Evolutionary conservation across 257 asterid species (phyloP).

Genomic region (Capsicum baccatum): DNA sequence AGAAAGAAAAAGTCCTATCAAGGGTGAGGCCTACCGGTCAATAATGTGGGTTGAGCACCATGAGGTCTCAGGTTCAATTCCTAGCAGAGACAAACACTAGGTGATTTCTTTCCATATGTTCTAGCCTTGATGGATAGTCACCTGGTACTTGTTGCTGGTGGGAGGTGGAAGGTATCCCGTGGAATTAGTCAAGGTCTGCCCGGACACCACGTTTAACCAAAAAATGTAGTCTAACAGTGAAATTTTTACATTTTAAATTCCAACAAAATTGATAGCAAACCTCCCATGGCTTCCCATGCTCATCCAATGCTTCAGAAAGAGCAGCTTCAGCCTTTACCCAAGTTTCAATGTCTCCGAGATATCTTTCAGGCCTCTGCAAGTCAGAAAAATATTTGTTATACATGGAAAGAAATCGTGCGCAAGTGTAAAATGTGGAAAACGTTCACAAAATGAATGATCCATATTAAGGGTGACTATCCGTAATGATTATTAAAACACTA

Average conservation of each 20-base stretch:
- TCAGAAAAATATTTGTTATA: slow-evolving; percentile 16
- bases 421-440: slow-evolving; percentile 12
- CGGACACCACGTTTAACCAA: too few relatives aligned
- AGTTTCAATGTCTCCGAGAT: slow-evolving; percentile 73
- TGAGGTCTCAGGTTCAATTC: too few relatives aligned
- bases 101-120: too few relatives aligned
- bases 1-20: too few relatives aligned
- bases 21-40: too few relatives aligned
- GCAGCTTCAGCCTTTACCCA: slow-evolving; percentile 96
- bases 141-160: too few relatives aligned
- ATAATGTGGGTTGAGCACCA: too few relatives aligned
- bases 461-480: background rate
- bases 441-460: slow-evolving; percentile 17
- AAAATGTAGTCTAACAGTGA: background rate
- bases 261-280: slow-evolving; percentile 46
- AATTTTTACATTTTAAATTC: background rate
- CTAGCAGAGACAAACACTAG: too few relatives aligned
- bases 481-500: background rate
- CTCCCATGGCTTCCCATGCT: slow-evolving; percentile 96
- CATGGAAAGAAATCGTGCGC: background rate
- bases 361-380: slow-evolving; percentile 93
- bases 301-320: slow-evolving; percentile 85
- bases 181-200: too few relatives aligned
- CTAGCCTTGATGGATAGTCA: too few relatives aligned
- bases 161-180: too few relatives aligned